Evolutionary conservation across 2,329 filamentous ascomycete species (phyloP).

Genomic region (Paecilomyces dactylethromorphus): DNA sequence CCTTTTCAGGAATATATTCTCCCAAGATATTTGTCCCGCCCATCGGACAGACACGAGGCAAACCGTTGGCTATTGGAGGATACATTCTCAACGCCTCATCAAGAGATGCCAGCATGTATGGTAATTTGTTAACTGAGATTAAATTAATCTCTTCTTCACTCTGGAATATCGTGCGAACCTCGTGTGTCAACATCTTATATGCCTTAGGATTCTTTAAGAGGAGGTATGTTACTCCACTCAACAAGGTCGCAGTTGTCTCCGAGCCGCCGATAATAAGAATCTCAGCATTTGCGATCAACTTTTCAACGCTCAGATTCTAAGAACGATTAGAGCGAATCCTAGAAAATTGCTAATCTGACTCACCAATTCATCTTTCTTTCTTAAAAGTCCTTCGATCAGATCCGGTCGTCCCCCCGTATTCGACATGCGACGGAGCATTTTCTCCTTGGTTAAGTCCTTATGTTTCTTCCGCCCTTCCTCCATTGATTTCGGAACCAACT

Average conservation of each 20-base stretch:
- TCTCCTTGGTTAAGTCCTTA: conserved; percentile 6
- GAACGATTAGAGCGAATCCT: neutral
- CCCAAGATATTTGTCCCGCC: conserved; percentile 15
- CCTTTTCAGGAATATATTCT: conserved; percentile 13
- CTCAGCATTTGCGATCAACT: conserved; percentile 27
- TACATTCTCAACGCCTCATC: conserved; percentile 40
- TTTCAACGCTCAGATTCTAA: conserved; percentile 9
- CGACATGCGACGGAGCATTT: conserved; percentile 11
- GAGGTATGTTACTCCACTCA: conserved; percentile 37
- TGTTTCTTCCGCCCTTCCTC: conserved; percentile 7
- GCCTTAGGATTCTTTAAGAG: conserved; percentile 28
- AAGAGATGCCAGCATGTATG: conserved; percentile 37
- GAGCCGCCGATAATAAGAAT: conserved; percentile 35
- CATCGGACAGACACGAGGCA: conserved; percentile 14
- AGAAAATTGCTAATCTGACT: neutral
- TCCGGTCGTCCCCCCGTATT: conserved; percentile 7
- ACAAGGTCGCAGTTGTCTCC: conserved; percentile 42
- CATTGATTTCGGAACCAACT: conserved; percentile 7
- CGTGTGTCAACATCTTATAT: conserved; percentile 25
- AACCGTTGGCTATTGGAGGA: conserved; percentile 22
- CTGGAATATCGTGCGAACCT: conserved; percentile 35
- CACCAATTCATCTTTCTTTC: conserved; percentile 12
- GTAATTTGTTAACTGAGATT: conserved; percentile 19
- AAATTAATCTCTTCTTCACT: conserved; percentile 33
- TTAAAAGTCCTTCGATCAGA: conserved; percentile 12